Evolutionary conservation across 2,329 filamentous ascomycete genomes (phyloP), one percentile per base, ranked within the genome.

Genomic region (Verticillium tricorpus): DNA sequence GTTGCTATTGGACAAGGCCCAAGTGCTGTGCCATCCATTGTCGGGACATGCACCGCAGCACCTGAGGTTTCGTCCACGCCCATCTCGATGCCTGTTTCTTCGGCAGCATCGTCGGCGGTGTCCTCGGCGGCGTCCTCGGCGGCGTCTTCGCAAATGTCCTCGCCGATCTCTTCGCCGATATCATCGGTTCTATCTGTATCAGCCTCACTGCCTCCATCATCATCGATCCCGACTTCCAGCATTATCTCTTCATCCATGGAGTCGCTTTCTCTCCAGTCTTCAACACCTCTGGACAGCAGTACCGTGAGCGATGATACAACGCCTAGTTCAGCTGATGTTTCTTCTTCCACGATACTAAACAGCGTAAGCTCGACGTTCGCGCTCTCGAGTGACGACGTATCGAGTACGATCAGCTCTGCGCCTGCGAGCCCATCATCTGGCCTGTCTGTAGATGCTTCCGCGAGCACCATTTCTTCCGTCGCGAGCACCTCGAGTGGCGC

Each of bases 1-100:
- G 66, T 77, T 14, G 64, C 74, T 28, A 75, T 79, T 31, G 74
- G 74, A 7, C 68, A 74, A 70, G 70, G 81, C 67, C 68, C 83
- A 4, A 61, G 74, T 35, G 69, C 74, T 32, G 73, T 76, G 19
- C 71, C 72, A 5, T 45, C 57, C 37, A 14, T 45, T 5, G 57
- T 32, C n/a, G 57, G 37, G 2, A 45, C 57, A 4, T 59, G 37
- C 22, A 2, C 12, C 14, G 15, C 3, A 2, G 15, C 37, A 15
- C 15, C 37, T 6, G 12, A 12, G 6, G 12, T 17, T 25, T 32
- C 52, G 28, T 28, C 52, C 7, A 11, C 52, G 52, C n/a, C 52
- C 14, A 11, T n/a, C 19, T 56, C 52, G 2, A 14, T 28, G 6
- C 52, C 52, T 56, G 52, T 25, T 5, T 56, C 52, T 12, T 19